Base-by-base conservation (phyloP, 306 rosid species). In the Vigna mungo region DNA sequence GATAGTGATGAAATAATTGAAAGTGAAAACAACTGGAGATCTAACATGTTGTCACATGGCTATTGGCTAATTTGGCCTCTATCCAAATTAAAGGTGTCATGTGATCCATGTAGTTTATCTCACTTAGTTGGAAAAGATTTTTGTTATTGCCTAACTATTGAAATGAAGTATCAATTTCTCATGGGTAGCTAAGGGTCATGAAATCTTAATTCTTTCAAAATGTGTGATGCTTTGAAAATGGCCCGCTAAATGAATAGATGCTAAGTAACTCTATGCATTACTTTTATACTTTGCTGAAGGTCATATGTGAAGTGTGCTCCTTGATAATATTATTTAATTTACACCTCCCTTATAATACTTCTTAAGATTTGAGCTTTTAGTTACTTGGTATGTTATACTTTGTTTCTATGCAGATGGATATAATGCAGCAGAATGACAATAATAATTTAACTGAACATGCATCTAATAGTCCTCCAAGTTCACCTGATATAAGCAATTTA, bases 401-500 rank as follows among this genome's bases (percentile, higher is more conserved):
- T 70, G 44, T 58, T 72, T 47, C 54, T 76, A 83, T 54, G 77
- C 86, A 89, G 89, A 79, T 83, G 87, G 88, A 86, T 18, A 77
- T 88, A 70, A 41, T 66, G 54, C 54, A 64, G 56, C 77, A 55
- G 30, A 84, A 82, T 74, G 37, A 25, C 76, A 30, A 1, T 5
- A 75, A 77, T 81, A 41, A 83, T 74, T 77, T 70, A 81, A 58
- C 72, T 25, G 84, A 84, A 56, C 82, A 81, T 71, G 56, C 62
- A 43, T 75, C 81, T 64, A 53, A 48, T 7, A 59, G 72, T 85
- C 60, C 85, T 83, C 81, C 88, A 17, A 76, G 62, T 65, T 85
- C 87, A 85, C 86, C 89, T 37, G 85, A 81, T 67, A 68, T 70
- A 49, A 76, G 37, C 53, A 70, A 79, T 81, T 58, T 68, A 43